A percentile compares a stretch with the other conserved stretches of the same genome.
phyloP scores from a whole-genome alignment of 75 land plant species.

The Cunninghamia lanceolata region DNA sequence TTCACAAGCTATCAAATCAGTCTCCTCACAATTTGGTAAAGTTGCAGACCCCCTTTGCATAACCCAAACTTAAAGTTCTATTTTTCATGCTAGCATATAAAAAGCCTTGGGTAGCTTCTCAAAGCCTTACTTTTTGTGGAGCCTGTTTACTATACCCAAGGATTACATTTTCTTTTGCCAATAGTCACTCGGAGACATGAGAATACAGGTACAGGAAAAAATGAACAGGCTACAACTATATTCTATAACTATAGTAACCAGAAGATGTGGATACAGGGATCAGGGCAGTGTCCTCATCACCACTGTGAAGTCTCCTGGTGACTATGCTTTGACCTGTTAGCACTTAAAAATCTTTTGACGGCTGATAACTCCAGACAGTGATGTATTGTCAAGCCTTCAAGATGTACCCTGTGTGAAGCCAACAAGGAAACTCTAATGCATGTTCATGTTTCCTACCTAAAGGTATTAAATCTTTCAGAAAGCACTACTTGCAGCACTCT shows the following conservation, averaged over 20 bases:
- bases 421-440: not conserved
- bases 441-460: not conserved
- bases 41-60: not conserved
- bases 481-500: not conserved
- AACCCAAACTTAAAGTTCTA: no score
- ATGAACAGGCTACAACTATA: no score
- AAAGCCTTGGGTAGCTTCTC: no score
- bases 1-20: not conserved
- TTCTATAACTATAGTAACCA: not conserved
- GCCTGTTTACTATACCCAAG: not conserved
- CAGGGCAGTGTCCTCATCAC: not conserved
- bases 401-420: not conserved
- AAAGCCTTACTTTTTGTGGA: no score
- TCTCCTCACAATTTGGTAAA: not conserved
- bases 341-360: not conserved
- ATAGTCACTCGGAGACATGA: not conserved
- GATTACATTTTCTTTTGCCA: not conserved
- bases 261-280: no score
- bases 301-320: not conserved
- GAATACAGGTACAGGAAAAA: not conserved
- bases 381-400: no score
- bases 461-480: not conserved
- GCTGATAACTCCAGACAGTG: not conserved
- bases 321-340: not conserved
- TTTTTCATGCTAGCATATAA: no score